A percentile compares a stretch with the other conserved stretches of the same genome.
These are phyloP conservation scores for Mrakia blollopis DNA, from an alignment of 768 basidiomycete genomes.

Conservation along the genomic window DNA sequence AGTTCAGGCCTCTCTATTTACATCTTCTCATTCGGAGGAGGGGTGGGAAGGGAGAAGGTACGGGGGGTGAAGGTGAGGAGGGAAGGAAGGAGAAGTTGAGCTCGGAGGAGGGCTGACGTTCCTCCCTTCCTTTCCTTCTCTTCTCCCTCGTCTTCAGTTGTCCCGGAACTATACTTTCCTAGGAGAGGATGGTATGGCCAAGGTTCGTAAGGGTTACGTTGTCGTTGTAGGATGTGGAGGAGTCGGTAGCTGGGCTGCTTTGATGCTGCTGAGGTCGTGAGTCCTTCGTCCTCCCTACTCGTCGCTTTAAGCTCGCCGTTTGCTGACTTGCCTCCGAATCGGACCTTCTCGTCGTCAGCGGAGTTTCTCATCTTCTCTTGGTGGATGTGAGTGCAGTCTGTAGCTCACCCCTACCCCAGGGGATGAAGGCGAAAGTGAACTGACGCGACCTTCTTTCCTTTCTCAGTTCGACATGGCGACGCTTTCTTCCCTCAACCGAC, in stretches of 20 bases:
- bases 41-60: not conserved
- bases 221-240: constrained; percentile 93
- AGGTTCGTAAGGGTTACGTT: constrained; percentile 67
- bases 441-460: not conserved
- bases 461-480: constrained; percentile 83
- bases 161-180: constrained; percentile 93
- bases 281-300: constrained; percentile 42
- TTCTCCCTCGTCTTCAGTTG: constrained; percentile 51
- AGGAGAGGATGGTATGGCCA: constrained; percentile 78
- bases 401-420: no score
- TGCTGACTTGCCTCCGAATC: not conserved
- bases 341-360: constrained; percentile 34
- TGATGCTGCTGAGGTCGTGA: constrained; percentile 87
- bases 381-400: constrained; percentile 42
- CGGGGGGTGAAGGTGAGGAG: not conserved
- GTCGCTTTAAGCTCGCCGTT: not conserved
- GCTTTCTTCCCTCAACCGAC: constrained; percentile 75
- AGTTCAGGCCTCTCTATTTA: constrained; percentile 15
- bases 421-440: not conserved
- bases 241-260: constrained; percentile 91
- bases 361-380: constrained; percentile 41
- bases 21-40: not conserved
- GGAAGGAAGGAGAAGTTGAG: not conserved
- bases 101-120: constrained; percentile 6
- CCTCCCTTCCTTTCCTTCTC: not conserved